Evolutionary conservation across 495 filamentous ascomycete species (phyloP), one percentile per base, ranked within the genome.

Genomic region (Amphirosellinia nigrospora): DNA sequence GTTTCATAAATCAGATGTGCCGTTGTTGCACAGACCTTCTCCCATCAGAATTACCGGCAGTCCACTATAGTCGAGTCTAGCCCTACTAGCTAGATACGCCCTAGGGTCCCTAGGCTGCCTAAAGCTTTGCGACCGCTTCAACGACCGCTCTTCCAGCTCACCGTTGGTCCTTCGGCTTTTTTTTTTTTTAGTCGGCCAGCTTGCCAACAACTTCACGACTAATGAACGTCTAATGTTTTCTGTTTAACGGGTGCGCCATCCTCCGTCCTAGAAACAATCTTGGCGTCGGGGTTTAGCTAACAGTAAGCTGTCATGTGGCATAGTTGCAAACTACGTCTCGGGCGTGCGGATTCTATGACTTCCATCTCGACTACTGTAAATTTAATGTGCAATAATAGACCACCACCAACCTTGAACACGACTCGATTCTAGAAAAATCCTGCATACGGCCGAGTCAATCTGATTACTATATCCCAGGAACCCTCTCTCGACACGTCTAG

Each of bases 351-450:
- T n/a, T 52, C 45, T 45, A 11, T 46, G 53, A 59, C n/a, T 43
- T 60, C 39, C 16, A 34, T 38, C 30, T 68, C 66, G 28, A 50
- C 59, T n/a, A n/a, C 43, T 62, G 45, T 62, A 69, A 48, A 61
- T 45, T 58, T 67, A 69, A 62, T 62, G 66, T 62, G 53, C 66
- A 59, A 68, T 62, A 53, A 69, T 50, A 69, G 56, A 62, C 59
- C 32, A 53, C 56, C 30, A 16, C 56, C 41, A n/a, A n/a, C n/a
- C 10, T 48, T 53, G 56, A 45, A 23, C 28, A 46, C 23, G 26
- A 30, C 16, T 34, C 65, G 30, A n/a, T 11, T 38, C 41, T 48
- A 26, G 61, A 45, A 23, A 45, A 53, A 60, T 55, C 43, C 43
- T 61, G 34, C 66, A 61, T 39, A 60, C 50, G 16, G 21, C 28